Evolutionary conservation across 1,284 basidiomycete genomes (phyloP).

Genomic region (Ganoderma resinaceum): DNA sequence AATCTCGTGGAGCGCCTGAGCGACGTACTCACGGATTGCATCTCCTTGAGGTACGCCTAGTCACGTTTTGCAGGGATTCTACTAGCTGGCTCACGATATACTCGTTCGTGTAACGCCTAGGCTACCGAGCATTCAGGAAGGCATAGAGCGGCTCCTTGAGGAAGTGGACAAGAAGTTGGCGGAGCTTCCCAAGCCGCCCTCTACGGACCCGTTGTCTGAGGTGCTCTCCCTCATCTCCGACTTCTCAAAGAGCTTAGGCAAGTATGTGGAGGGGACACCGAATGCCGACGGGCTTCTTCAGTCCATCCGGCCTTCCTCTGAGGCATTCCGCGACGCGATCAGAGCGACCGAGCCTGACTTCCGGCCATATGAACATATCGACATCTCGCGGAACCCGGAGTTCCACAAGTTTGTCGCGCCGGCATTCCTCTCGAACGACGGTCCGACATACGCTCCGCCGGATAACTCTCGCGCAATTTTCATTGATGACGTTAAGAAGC

Average conservation of each 20-base stretch:
- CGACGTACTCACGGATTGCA: conserved; percentile 42
- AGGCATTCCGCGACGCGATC: conserved; percentile 54
- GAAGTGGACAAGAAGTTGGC: conserved; percentile 46
- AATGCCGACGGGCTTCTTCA: conserved; percentile 59
- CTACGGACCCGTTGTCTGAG: conserved; percentile 61
- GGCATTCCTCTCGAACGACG: conserved; percentile 54
- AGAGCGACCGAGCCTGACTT: conserved; percentile 60
- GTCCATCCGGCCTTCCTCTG: conserved; percentile 55
- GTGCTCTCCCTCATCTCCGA: conserved; percentile 53
- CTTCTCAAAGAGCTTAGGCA: conserved; percentile 54
- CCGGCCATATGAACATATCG: conserved; percentile 38
- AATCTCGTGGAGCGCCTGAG: conserved; percentile 54
- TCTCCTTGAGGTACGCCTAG: conserved; percentile 48
- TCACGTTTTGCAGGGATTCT: not conserved
- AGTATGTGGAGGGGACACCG: conserved; percentile 59
- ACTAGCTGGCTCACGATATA: not conserved
- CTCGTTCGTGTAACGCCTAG: conserved; percentile 44
- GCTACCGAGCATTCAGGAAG: conserved; percentile 64
- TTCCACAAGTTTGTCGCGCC: conserved; percentile 21
- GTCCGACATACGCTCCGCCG: conserved; percentile 14
- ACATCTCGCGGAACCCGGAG: conserved; percentile 5
- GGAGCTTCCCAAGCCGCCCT: conserved; percentile 58
- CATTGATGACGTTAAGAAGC: conserved; percentile 61
- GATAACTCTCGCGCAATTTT: conserved; percentile 46
- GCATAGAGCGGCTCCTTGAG: conserved; percentile 52